phyloP scores from a whole-genome alignment of 2,329 filamentous ascomycete species.

The Teratosphaeria zuluensis region DNA sequence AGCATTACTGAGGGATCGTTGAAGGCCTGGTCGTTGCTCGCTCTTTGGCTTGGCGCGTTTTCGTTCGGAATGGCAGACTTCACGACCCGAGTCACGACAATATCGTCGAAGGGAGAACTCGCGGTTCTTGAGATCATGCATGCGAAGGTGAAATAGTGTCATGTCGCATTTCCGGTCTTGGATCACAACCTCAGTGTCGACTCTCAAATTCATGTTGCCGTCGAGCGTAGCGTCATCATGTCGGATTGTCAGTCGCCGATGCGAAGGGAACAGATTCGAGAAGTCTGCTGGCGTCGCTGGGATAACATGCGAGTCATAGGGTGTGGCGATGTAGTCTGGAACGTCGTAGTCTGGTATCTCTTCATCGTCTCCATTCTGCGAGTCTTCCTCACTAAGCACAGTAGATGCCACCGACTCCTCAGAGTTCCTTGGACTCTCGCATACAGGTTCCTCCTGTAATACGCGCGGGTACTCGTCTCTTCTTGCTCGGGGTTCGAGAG shows the following conservation, averaged over 20 bases:
- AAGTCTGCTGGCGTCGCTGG: slow-evolving; percentile 77
- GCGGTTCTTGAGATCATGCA: slow-evolving; percentile 79
- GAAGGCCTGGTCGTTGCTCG: slow-evolving; percentile 39
- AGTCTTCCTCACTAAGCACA: slow-evolving; percentile 46
- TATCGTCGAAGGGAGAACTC: slow-evolving; percentile 89
- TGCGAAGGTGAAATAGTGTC: slow-evolving; percentile 84
- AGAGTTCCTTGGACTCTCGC: slow-evolving; percentile 47
- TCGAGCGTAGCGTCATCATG: slow-evolving; percentile 87
- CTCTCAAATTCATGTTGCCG: slow-evolving; percentile 90
- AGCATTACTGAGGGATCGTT: slow-evolving; percentile 52
- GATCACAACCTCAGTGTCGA: slow-evolving; percentile 63
- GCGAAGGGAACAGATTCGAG: slow-evolving; percentile 74
- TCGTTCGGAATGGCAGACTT: slow-evolving; percentile 77
- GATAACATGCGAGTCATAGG: slow-evolving; percentile 42
- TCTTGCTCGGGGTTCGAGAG: slow-evolving; percentile 14
- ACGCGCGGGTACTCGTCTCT: slow-evolving; percentile 12
- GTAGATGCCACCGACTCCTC: slow-evolving; percentile 74
- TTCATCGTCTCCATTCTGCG: slow-evolving; percentile 34
- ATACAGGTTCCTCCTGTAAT: slow-evolving; percentile 9
- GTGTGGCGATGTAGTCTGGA: slow-evolving; percentile 51
- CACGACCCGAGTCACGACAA: slow-evolving; percentile 82
- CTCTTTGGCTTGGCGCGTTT: slow-evolving; percentile 49
- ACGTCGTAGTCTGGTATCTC: slow-evolving; percentile 45
- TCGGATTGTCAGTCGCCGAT: slow-evolving; percentile 67
- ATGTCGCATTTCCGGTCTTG: slow-evolving; percentile 48